These are phyloP conservation scores for Cicer judaicum DNA, from an alignment of 306 rosid species.

Conservation along the genomic window DNA sequence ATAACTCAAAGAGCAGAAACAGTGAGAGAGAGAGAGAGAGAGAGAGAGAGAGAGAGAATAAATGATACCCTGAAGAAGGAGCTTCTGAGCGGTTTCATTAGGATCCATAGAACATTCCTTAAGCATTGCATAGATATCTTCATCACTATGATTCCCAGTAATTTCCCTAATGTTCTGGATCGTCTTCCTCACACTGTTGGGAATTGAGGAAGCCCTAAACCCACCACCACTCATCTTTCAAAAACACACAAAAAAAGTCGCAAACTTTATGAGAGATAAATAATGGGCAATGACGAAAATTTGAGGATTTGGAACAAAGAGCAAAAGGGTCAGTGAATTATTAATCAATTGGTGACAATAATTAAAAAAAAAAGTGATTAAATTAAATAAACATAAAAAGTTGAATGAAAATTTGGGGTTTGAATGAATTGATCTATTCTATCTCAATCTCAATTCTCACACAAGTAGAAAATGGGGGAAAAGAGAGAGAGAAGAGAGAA, in stretches of 20 bases:
- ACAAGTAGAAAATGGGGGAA: slow-evolving; percentile 37
- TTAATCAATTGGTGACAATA: slow-evolving; percentile 30
- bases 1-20: not conserved
- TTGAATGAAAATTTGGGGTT: slow-evolving; percentile 38
- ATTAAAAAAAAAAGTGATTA: slow-evolving; percentile 34
- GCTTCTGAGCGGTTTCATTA: slow-evolving; percentile 90
- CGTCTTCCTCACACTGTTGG: slow-evolving; percentile 67
- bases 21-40: not conserved
- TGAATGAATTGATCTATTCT: slow-evolving; percentile 55
- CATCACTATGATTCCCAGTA: slow-evolving; percentile 81
- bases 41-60: not conserved
- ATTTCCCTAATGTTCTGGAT: slow-evolving; percentile 90
- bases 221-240: slow-evolving; percentile 76
- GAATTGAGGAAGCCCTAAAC: slow-evolving; percentile 87
- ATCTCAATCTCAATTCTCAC: slow-evolving; percentile 31
- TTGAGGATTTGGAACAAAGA: slow-evolving; percentile 14
- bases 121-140: slow-evolving; percentile 94
- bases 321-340: slow-evolving; percentile 49
- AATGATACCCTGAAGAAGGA: slow-evolving; percentile 81
- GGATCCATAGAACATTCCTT: slow-evolving; percentile 98
- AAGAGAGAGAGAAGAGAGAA: slow-evolving; percentile 37
- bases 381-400: slow-evolving; percentile 32
- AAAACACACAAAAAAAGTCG: slow-evolving; percentile 38
- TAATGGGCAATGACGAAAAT: slow-evolving; percentile 37
- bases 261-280: slow-evolving; percentile 29